Conservation (phyloP, 2,329 filamentous ascomycete species). For the Ramularia endophylla region DNA sequence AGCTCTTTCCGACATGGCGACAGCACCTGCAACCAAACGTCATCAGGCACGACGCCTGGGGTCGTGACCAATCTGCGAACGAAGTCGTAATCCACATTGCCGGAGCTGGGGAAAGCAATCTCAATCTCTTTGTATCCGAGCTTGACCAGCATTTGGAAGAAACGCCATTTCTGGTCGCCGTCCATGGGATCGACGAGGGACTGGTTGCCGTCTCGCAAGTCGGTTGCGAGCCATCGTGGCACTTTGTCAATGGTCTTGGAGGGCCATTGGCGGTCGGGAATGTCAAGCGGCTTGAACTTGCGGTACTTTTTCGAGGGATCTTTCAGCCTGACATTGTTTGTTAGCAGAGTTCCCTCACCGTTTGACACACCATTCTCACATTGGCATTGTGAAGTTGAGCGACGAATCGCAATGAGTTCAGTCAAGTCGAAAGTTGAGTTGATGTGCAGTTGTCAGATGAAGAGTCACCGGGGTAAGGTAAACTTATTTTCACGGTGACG, state of each 20-base stretch:
- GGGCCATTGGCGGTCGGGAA: slow-evolving; percentile 76
- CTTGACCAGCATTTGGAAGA: slow-evolving; percentile 89
- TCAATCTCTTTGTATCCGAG: slow-evolving; percentile 98
- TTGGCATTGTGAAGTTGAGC: slow-evolving; percentile 9
- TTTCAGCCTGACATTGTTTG: slow-evolving; percentile 48
- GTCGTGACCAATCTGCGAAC: slow-evolving; percentile 81
- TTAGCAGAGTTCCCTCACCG: too few relatives aligned
- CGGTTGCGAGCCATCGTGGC: slow-evolving; percentile 84
- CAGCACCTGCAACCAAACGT: slow-evolving; percentile 87
- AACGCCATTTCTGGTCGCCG: slow-evolving; percentile 88
- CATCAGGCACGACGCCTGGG: slow-evolving; percentile 74
- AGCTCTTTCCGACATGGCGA: slow-evolving; percentile 88
- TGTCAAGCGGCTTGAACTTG: slow-evolving; percentile 59
- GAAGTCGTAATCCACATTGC: slow-evolving; percentile 94
- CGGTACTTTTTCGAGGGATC: slow-evolving; percentile 74
- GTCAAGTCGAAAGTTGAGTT: too few relatives aligned
- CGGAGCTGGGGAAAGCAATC: slow-evolving; percentile 90
- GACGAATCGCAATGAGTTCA: too few relatives aligned
- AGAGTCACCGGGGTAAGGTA: too few relatives aligned
- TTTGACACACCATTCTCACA: slow-evolving; percentile 6
- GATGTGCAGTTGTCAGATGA: too few relatives aligned
- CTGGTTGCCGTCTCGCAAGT: slow-evolving; percentile 90
- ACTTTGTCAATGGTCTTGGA: slow-evolving; percentile 75
- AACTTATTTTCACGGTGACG: too few relatives aligned
- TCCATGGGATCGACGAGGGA: slow-evolving; percentile 92